Percentiles rank a stretch among this genome's conserved stretches.
Evolutionary conservation across 805 yeast species (phyloP).

Genomic region (Kodamaea hsintzibuensis): DNA sequence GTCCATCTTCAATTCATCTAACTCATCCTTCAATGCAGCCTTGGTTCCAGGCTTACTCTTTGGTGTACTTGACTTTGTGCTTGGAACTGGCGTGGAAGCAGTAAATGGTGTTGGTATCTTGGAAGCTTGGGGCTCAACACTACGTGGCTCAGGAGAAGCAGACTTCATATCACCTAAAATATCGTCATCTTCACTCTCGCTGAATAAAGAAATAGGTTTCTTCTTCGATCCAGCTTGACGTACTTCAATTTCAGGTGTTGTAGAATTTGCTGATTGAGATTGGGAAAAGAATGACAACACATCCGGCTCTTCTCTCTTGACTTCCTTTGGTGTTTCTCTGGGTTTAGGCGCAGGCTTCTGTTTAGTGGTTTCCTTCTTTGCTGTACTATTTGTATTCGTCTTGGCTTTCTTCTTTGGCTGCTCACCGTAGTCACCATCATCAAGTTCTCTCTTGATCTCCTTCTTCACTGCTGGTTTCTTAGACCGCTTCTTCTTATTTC

Average conservation of each 20-base stretch:
- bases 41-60: conserved; percentile 10
- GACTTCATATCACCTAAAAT: conserved; percentile 17
- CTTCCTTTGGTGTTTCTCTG: background rate
- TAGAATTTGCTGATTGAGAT: conserved; percentile 5
- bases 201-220: conserved; percentile 19
- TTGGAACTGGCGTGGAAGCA: background rate
- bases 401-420: conserved; percentile 10
- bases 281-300: conserved; percentile 19
- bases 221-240: conserved; percentile 7
- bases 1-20: conserved; percentile 23
- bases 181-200: conserved; percentile 40
- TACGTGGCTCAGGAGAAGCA: background rate
- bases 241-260: conserved; percentile 5
- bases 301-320: conserved; percentile 12
- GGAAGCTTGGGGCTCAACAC: background rate
- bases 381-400: conserved; percentile 1
- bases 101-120: background rate
- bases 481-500: conserved; percentile 11
- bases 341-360: background rate
- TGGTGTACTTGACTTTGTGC: background rate
- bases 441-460: conserved; percentile 8
- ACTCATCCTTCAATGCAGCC: conserved; percentile 20
- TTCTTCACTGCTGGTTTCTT: conserved; percentile 13
- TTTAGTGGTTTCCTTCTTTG: conserved; percentile 7
- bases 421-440: background rate